Evolutionary conservation across 805 yeast genomes (phyloP), one percentile per base, ranked within the genome.

Genomic region (Yarrowia phangngaensis): DNA sequence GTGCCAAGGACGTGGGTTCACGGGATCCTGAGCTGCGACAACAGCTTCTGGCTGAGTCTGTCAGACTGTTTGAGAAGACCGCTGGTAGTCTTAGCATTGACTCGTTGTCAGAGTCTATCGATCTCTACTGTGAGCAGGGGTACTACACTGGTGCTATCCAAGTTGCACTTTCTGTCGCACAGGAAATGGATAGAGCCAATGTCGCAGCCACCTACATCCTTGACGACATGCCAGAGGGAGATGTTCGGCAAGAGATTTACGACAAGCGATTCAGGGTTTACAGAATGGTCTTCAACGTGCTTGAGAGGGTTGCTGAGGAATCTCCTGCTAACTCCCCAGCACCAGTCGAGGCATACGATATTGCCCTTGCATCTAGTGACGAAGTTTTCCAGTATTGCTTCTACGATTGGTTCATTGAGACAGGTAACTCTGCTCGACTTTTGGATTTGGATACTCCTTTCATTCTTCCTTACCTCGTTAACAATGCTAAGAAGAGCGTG

Each of bases 351-450:
- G 78, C 92, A 23, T 89, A 89, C 62, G 74, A 75, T 7, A 73
- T 82, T 13, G 85, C 92, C 50, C 79, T 88, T 58, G 75, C 76
- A 13, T 80, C 81, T 47, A 72, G 76, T 34, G 97, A 92, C 61
- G 84, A 82, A 59, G 64, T 79, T n/a, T 92, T 92, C 73, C 98
- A 92, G 55, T 87, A 81, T 65, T 84, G 85, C 55, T 76, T 92
- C 55, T 92, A 92, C 64, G 90, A 86, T 62, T 92, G 97, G 97
- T 80, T 87, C 57, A 81, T 87, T 24, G 67, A 72, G 33, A 85
- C 84, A 59, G 89, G 86, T 4, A 75, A 79, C 20, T 81, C 85
- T 53, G 92, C 83, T 50, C 77, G 84, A 53, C 68, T 92, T 33
- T 70, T 90, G 52, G 85, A 82, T 36, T 74, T 90, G 51, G 84